Evolutionary conservation across 257 asterid genomes (phyloP).

Genomic region (Sherardia arvensis): DNA sequence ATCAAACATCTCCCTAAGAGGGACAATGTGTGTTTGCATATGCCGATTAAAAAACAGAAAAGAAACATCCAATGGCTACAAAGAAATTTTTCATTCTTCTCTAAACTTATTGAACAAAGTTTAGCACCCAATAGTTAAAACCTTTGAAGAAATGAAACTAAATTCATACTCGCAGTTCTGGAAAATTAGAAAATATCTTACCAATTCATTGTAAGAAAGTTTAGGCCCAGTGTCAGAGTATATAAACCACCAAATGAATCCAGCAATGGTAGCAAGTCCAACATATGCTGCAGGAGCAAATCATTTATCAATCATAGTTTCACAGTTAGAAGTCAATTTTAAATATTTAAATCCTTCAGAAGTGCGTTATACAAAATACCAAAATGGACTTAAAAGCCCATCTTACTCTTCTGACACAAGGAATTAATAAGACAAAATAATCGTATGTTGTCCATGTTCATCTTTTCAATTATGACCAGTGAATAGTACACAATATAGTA

Average conservation of each 20-base stretch:
- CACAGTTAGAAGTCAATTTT: not conserved
- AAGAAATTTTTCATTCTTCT: not conserved
- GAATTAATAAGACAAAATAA: not conserved
- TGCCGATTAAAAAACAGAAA: not conserved
- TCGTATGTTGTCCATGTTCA: not conserved
- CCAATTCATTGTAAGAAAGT: constrained; percentile 73
- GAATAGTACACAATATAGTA: not conserved
- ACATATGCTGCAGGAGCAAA: constrained; percentile 71
- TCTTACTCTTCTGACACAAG: not conserved
- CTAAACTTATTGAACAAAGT: too few relatives aligned
- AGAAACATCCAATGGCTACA: not conserved
- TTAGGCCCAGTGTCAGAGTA: constrained; percentile 83
- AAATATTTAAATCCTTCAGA: not conserved
- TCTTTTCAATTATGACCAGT: not conserved
- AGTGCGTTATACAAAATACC: not conserved
- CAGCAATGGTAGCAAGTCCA: constrained; percentile 97
- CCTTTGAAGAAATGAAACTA: too few relatives aligned
- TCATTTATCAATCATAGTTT: constrained; percentile 14
- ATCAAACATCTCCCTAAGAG: not conserved
- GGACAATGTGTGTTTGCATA: not conserved
- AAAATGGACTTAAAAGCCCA: not conserved
- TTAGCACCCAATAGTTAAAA: too few relatives aligned
- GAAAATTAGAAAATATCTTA: constrained; percentile 25
- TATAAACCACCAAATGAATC: constrained; percentile 98
- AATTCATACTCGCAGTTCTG: not conserved